Evolutionary conservation across 345 rosid species (phyloP), one percentile per base, ranked within the genome.

Genomic region (Hibiscus trionum): DNA sequence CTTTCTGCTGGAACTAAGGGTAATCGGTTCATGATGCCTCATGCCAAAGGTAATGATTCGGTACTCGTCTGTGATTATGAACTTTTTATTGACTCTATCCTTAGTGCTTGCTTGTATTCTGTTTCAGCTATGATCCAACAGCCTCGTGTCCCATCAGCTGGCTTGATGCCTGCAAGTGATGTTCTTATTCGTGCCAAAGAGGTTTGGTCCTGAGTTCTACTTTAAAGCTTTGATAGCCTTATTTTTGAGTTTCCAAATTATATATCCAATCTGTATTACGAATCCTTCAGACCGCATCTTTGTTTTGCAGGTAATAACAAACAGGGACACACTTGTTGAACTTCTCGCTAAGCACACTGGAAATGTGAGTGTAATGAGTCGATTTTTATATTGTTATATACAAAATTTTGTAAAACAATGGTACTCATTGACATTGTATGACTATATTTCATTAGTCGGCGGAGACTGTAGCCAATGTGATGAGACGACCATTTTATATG

Each of bases 1-100:
- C 93, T 91, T 65, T 88, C 97, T 59, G 86, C 98, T 8, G 98
- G 98, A 31, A 82, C 87, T 35, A 85, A 85, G 85, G 97, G 96
- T 72, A 83, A 86, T 71, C 84, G 98, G 50, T 91, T 80, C 80
- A 90, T 90, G 95, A 82, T 90, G 93, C 95, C 93, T 31, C 93
- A 90, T 79, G 84, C 98, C 61, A 90, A 84, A 90, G 88, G 98
- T 91, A 39, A 80, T 68, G 76, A 56, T 49, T 16, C 69, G 52
- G 29, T 19, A 62, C 14, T 72, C 55, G 8, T 31, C 59, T 52
- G 53, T 27, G 69, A 60, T 64, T 47, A 33, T 47, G 27, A 11
- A 19, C 58, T 5, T 68, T n/a, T 66, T 72, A 69, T n/a, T 67
- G 14, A 62, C n/a, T 44, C 42, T 5, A 10, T 55, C 19, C 14